These are phyloP conservation scores for Fonsecaea nubica DNA, from an alignment of 2,329 filamentous ascomycete genomes.

Conservation along the genomic window DNA sequence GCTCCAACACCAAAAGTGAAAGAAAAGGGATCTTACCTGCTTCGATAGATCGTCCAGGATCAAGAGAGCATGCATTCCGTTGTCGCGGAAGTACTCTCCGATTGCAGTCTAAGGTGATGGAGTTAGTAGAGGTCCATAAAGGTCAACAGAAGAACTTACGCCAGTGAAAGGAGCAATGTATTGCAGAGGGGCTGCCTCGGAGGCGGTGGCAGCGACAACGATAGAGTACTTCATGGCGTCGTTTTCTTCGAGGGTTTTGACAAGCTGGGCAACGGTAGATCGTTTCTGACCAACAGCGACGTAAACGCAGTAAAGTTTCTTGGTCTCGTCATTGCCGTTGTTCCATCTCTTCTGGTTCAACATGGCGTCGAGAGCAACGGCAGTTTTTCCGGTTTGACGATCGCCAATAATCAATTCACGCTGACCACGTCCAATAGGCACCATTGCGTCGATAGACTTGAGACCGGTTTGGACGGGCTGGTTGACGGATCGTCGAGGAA, in stretches of 20 bases:
- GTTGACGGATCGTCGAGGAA: constrained; percentile 96
- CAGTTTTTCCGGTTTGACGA: constrained; percentile 99
- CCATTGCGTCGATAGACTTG: constrained; percentile 99
- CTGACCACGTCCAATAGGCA: constrained; percentile 99
- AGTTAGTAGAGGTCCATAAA: constrained; percentile 7
- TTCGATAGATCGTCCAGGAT: constrained; percentile 91
- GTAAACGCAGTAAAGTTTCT: constrained; percentile 99
- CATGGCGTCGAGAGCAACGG: constrained; percentile 95
- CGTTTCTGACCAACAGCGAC: constrained; percentile 99
- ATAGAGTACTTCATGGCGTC: constrained; percentile 99
- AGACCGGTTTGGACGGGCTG: constrained; percentile 99
- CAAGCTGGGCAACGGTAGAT: constrained; percentile 97
- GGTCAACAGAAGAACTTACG: constrained; percentile 7
- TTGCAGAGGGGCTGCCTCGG: constrained; percentile 93
- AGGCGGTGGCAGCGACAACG: constrained; percentile 93
- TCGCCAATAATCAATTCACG: constrained; percentile 99
- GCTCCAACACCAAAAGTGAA: too few species aligned
- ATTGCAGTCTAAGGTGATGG: constrained; percentile 48
- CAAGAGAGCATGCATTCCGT: constrained; percentile 85
- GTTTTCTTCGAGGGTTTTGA: constrained; percentile 99
- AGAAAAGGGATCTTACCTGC: constrained; percentile 63
- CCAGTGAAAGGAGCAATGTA: constrained; percentile 94
- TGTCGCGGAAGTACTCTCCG: constrained; percentile 79
- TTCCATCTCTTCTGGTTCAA: constrained; percentile 99
- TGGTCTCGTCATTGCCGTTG: constrained; percentile 79